These are phyloP conservation scores for Dendrobium chrysotoxum DNA, from an alignment of 106 monocot species.

Conservation along the genomic window DNA sequence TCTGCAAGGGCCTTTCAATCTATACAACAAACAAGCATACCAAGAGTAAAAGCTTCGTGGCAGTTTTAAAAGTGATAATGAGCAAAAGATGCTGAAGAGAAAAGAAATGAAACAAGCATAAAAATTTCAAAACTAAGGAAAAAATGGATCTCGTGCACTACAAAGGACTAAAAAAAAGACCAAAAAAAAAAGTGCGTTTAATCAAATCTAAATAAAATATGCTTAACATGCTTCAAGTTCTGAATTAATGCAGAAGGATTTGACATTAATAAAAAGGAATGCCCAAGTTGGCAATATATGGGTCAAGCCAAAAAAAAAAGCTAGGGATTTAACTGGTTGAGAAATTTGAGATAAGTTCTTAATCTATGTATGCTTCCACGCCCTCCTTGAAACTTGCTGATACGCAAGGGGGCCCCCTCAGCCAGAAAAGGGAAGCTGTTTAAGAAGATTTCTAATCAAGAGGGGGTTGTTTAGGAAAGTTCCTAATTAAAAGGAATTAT, in stretches of 20 bases:
- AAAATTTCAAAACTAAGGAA: neutral
- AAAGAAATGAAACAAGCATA: neutral
- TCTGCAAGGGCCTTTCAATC: slow-evolving; percentile 51
- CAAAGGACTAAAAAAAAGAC: neutral
- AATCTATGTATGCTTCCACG: neutral
- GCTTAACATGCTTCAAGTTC: neutral
- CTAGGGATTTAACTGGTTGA: neutral
- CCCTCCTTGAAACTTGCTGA: neutral
- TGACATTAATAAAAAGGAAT: neutral
- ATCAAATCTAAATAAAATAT: neutral
- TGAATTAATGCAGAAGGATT: neutral
- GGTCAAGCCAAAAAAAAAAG: neutral
- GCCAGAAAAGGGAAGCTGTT: too few relatives aligned
- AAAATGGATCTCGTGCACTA: neutral
- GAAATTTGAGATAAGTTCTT: neutral
- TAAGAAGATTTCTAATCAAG: too few relatives aligned
- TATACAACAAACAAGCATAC: slow-evolving; percentile 5
- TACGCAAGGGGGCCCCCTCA: too few relatives aligned
- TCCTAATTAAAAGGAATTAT: too few relatives aligned
- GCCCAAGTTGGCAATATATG: neutral
- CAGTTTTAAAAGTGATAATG: neutral
- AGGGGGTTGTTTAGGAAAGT: too few relatives aligned
- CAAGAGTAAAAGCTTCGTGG: neutral
- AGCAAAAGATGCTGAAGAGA: neutral
- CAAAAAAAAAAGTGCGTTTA: neutral